phyloP scores from a whole-genome alignment of 2,329 filamentous ascomycete species.

The Fusarium sp. region DNA sequence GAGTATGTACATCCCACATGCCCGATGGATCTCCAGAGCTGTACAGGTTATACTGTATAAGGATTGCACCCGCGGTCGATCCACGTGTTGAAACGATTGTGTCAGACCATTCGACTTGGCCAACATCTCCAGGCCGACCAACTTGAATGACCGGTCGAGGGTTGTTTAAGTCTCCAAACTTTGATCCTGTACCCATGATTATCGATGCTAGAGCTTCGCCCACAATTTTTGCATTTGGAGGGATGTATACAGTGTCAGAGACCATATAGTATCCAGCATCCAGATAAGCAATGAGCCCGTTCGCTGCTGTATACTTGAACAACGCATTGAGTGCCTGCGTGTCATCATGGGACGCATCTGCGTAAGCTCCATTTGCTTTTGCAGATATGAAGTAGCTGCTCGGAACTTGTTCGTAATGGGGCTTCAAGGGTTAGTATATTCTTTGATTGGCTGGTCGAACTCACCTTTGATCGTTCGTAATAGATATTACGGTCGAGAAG shows the following conservation, averaged over 20 bases:
- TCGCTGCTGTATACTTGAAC: slow-evolving; percentile 67
- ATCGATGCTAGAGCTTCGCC: slow-evolving; percentile 71
- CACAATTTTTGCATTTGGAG: slow-evolving; percentile 68
- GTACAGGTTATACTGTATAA: slow-evolving; percentile 82
- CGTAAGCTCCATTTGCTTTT: slow-evolving; percentile 65
- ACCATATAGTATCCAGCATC: slow-evolving; percentile 75
- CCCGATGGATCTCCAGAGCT: slow-evolving; percentile 62
- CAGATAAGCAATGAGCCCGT: slow-evolving; percentile 71
- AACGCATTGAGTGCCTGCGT: slow-evolving; percentile 73
- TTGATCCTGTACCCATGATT: slow-evolving; percentile 69
- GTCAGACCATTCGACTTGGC: slow-evolving; percentile 79
- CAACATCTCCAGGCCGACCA: slow-evolving; percentile 73
- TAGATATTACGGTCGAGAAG: slow-evolving; percentile 71
- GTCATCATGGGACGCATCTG: slow-evolving; percentile 83
- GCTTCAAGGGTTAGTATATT: slow-evolving; percentile 55
- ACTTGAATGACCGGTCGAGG: slow-evolving; percentile 78
- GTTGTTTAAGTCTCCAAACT: slow-evolving; percentile 69
- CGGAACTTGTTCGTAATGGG: slow-evolving; percentile 76
- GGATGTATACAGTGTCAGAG: slow-evolving; percentile 67
- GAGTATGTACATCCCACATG: slow-evolving; percentile 84
- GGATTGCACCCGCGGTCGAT: slow-evolving; percentile 75
- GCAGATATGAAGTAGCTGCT: slow-evolving; percentile 77
- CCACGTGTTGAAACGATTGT: slow-evolving; percentile 80
- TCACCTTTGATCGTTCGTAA: slow-evolving; percentile 78
- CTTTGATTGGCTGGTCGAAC: not conserved